These are phyloP conservation scores for Hypoxylon sp. DNA, from an alignment of 2,329 filamentous ascomycete species.

Conservation along the genomic window DNA sequence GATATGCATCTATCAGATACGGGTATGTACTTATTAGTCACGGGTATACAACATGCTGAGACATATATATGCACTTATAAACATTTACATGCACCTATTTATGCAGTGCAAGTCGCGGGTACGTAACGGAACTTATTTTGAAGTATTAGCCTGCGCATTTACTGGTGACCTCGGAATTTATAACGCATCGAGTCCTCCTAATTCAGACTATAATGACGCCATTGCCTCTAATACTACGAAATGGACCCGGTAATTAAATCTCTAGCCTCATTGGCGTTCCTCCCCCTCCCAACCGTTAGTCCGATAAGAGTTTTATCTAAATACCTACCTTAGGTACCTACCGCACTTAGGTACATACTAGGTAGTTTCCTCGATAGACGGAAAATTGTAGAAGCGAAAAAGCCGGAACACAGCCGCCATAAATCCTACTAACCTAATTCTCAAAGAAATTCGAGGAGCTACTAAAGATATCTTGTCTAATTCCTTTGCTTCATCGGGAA, in stretches of 20 bases:
- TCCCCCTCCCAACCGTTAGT: not conserved
- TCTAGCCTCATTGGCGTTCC: slow-evolving; percentile 5
- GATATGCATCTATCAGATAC: not conserved
- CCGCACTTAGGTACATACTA: too few relatives aligned
- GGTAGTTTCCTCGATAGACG: too few relatives aligned
- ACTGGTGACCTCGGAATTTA: slow-evolving; percentile 16
- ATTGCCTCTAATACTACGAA: slow-evolving; percentile 5
- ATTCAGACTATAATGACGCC: slow-evolving; percentile 15
- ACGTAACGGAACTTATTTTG: not conserved
- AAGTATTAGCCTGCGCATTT: slow-evolving; percentile 1
- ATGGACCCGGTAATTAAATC: slow-evolving; percentile 3
- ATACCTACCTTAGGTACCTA: too few relatives aligned
- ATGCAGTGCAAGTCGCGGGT: not conserved
- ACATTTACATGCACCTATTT: not conserved
- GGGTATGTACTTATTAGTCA: not conserved
- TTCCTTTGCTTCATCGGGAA: too few relatives aligned
- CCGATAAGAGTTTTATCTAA: not conserved
- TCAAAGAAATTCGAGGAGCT: too few relatives aligned
- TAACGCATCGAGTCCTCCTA: slow-evolving; percentile 33
- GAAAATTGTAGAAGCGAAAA: too few relatives aligned
- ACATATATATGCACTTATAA: not conserved
- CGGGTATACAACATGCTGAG: not conserved
- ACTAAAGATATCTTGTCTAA: too few relatives aligned
- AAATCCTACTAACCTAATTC: too few relatives aligned
- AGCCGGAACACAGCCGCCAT: too few relatives aligned